Conservation (phyloP, 805 yeast genomes). For the Kregervanrija fluxuum region DNA sequence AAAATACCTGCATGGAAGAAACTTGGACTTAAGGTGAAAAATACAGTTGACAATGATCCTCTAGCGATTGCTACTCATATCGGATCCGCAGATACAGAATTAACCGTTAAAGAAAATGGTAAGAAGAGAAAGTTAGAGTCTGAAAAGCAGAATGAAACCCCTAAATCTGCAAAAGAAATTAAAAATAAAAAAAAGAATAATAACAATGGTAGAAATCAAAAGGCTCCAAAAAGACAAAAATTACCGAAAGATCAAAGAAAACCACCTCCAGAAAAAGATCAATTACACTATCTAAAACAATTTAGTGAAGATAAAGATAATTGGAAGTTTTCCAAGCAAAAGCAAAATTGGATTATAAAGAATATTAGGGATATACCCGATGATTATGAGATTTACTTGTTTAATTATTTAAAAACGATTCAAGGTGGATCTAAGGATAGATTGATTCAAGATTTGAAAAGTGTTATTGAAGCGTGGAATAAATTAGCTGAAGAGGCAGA, state of each 20-base stretch:
- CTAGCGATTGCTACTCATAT: constrained; percentile 36
- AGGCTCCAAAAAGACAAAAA: constrained; percentile 21
- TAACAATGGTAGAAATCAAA: constrained; percentile 30
- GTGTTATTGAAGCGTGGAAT: constrained; percentile 52
- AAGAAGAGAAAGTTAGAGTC: neutral
- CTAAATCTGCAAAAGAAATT: neutral
- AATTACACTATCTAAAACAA: constrained; percentile 54
- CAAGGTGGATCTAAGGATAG: constrained; percentile 68
- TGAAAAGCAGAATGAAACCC: neutral
- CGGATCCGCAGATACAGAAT: neutral
- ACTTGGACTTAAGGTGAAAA: constrained; percentile 59
- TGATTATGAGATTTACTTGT: constrained; percentile 43
- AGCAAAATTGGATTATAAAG: constrained; percentile 77
- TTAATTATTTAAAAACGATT: constrained; percentile 48
- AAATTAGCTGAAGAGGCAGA: constrained; percentile 35
- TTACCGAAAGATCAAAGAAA: constrained; percentile 23
- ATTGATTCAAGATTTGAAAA: constrained; percentile 40
- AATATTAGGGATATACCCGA: constrained; percentile 48
- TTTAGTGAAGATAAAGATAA: constrained; percentile 46
- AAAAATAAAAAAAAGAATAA: neutral
- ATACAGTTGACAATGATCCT: constrained; percentile 38
- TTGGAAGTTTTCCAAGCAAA: constrained; percentile 85
- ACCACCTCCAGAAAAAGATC: constrained; percentile 65
- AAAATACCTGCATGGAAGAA: constrained; percentile 77
- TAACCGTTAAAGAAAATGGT: neutral